Base-by-base conservation (phyloP, 2,329 filamentous ascomycete genomes). In the Colletotrichum agaves region DNA sequence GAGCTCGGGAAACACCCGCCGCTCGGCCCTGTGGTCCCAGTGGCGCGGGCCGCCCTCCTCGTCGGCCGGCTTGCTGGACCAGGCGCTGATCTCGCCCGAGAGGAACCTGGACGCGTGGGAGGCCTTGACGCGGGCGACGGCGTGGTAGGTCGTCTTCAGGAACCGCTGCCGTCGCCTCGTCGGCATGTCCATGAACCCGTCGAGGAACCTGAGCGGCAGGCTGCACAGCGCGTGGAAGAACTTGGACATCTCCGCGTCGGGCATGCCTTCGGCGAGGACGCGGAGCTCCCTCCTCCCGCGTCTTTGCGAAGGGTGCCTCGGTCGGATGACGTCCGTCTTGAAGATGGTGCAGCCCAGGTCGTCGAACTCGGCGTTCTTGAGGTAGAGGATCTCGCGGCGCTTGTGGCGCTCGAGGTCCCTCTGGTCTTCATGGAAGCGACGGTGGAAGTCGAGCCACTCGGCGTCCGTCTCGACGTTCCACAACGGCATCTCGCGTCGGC, bases 51-150 rank as follows among this genome's bases (percentile, higher is more conserved):
- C 33, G 6, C 7, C 3, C 8, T 11, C 3, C 8, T 5, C 63
- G 63, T 37, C 59, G 7, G 50, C 50, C 5, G 63, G 60, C 59
- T 33, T 39, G 52, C 63, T 63, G 21, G 50, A 58, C 63, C 59
- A 67, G 15, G 60, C 63, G 31, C 59, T 27, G 15, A 67, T 46
- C 63, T 67, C 63, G 8, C 63, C 60, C 3, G 63, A 67, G 1
- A 67, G 5, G 35, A 67, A 67, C 4, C 23, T 23, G 13, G 63
- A 52, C 44, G 59, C 44, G 44, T 31, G 52, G 23, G 50, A 58
- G 15, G 60, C 37, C 52, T 58, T 67, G 52, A 67, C 31, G 23
- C 63, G 63, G 15, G 59, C 7, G n/a, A 67, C 4, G 37, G 63
- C 63, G 17, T 33, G 43, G 59, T 63, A 63, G 19, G 21, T 50